Percentiles rank a stretch among this genome's conserved stretches.
These are phyloP conservation scores for Nigrospora oryzae DNA, from an alignment of 2,329 filamentous ascomycete genomes.

Conservation along the genomic window DNA sequence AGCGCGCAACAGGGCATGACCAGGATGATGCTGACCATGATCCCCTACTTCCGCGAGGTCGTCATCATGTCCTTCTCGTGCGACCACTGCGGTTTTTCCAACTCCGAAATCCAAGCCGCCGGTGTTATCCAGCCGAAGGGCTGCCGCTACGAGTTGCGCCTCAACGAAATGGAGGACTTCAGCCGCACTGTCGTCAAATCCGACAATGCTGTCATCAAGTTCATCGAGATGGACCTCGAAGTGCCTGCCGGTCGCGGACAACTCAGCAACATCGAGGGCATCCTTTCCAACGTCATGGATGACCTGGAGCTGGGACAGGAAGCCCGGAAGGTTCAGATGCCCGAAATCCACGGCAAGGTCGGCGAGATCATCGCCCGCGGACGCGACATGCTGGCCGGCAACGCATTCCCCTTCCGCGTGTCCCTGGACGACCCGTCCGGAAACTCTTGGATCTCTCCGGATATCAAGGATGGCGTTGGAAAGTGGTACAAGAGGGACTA, in stretches of 20 bases:
- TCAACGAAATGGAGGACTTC: constrained; percentile 67
- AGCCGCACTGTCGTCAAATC: constrained; percentile 86
- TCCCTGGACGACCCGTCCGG: constrained; percentile 85
- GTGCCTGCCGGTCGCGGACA: constrained; percentile 86
- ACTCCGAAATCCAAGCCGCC: constrained; percentile 90
- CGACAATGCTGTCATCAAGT: constrained; percentile 75
- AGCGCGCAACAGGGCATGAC: constrained; percentile 59
- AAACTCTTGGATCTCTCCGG: constrained; percentile 94
- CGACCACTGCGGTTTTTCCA: constrained; percentile 78
- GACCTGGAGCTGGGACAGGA: constrained; percentile 78
- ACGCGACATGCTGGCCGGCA: constrained; percentile 67
- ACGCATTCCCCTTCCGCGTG: constrained; percentile 79
- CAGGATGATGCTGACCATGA: constrained; percentile 75
- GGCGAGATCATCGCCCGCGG: constrained; percentile 67
- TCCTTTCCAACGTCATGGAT: constrained; percentile 68
- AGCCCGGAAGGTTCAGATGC: constrained; percentile 67
- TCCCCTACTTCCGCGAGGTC: constrained; percentile 95
- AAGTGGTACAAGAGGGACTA: constrained; percentile 90
- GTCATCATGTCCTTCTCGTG: constrained; percentile 96
- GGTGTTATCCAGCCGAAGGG: constrained; percentile 88
- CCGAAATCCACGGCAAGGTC: constrained; percentile 73
- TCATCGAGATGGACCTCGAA: constrained; percentile 89
- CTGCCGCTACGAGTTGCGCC: constrained; percentile 70
- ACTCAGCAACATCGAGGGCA: constrained; percentile 87
- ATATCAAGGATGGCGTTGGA: constrained; percentile 67